Percentiles rank a stretch among this genome's conserved stretches.
phyloP scores from a whole-genome alignment of 2,329 filamentous ascomycete genomes.

The Fusarium brachygibbosum region DNA sequence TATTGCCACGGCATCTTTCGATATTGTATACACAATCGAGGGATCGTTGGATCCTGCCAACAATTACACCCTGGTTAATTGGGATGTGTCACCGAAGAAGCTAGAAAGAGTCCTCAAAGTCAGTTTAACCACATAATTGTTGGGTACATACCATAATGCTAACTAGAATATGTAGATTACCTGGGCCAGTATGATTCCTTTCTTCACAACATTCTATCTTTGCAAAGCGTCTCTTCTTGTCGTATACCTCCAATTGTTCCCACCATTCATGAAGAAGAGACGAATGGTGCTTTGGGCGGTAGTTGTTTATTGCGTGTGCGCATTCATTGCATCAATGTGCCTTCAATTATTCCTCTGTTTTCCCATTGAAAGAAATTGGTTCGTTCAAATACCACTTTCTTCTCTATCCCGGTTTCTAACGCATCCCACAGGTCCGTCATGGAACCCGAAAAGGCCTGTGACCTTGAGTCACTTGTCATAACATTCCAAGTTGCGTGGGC shows the following conservation, averaged over 20 bases:
- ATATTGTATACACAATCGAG: slow-evolving; percentile 10
- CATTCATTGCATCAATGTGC: slow-evolving; percentile 17
- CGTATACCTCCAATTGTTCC: slow-evolving; percentile 41
- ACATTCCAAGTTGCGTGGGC: slow-evolving; percentile 36
- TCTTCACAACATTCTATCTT: slow-evolving; percentile 39
- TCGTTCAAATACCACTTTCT: accelerated
- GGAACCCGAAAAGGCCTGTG: slow-evolving; percentile 11
- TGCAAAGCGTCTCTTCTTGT: slow-evolving; percentile 41
- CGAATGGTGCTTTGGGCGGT: slow-evolving; percentile 12
- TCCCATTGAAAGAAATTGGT: slow-evolving; percentile 37
- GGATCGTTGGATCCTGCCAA: slow-evolving; percentile 14
- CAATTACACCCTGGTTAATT: slow-evolving; percentile 35
- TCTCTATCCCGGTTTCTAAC: not conserved
- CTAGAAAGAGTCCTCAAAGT: slow-evolving; percentile 5
- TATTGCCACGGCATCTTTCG: slow-evolving; percentile 10
- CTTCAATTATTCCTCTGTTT: slow-evolving; percentile 36
- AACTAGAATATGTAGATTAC: slow-evolving; percentile 7
- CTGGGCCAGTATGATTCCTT: slow-evolving; percentile 28
- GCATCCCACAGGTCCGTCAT: not conserved
- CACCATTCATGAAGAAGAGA: slow-evolving; percentile 35
- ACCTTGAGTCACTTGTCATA: not conserved
- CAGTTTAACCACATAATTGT: not conserved
- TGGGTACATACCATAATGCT: not conserved
- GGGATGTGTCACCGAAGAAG: slow-evolving; percentile 11
- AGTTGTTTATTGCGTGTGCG: slow-evolving; percentile 8